phyloP scores from a whole-genome alignment of 192 early-diverging fungal species.

The Umbelopsis ramanniana region DNA sequence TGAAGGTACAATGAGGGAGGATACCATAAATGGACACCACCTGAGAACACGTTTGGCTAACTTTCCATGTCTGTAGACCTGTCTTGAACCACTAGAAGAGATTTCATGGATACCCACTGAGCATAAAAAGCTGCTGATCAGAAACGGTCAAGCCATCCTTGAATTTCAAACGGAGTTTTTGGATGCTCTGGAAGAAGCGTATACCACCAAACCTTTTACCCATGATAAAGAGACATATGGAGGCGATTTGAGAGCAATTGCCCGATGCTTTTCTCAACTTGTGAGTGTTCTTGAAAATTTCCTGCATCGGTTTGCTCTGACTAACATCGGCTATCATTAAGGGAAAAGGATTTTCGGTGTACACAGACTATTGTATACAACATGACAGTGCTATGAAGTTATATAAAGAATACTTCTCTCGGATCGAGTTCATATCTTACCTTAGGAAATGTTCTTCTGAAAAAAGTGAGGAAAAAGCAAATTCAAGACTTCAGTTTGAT shows the following conservation, averaged over 20 bases:
- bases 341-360: conserved; percentile 29
- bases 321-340: background rate
- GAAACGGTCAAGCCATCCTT: conserved; percentile 34
- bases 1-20: conserved; percentile 31
- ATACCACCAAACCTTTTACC: conserved; percentile 2
- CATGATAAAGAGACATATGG: background rate
- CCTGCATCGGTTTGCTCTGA: background rate
- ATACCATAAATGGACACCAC: background rate
- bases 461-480: background rate
- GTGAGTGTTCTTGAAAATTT: conserved; percentile 18
- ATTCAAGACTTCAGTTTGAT: conserved; percentile 34
- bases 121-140: conserved; percentile 30
- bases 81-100: conserved; percentile 28
- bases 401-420: conserved; percentile 26
- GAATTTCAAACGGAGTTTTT: conserved; percentile 36
- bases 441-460: background rate
- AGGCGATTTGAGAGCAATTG: conserved; percentile 30
- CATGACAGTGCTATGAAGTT: conserved; percentile 35
- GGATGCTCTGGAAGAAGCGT: conserved; percentile 29
- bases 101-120: conserved; percentile 28
- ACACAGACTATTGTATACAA: conserved; percentile 30
- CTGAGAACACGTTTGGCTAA: background rate
- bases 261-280: conserved; percentile 36
- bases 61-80: background rate
- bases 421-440: conserved; percentile 27